These are phyloP conservation scores for Rhodotorula sp. DNA, from an alignment of 1,284 basidiomycete species.

Conservation along the genomic window DNA sequence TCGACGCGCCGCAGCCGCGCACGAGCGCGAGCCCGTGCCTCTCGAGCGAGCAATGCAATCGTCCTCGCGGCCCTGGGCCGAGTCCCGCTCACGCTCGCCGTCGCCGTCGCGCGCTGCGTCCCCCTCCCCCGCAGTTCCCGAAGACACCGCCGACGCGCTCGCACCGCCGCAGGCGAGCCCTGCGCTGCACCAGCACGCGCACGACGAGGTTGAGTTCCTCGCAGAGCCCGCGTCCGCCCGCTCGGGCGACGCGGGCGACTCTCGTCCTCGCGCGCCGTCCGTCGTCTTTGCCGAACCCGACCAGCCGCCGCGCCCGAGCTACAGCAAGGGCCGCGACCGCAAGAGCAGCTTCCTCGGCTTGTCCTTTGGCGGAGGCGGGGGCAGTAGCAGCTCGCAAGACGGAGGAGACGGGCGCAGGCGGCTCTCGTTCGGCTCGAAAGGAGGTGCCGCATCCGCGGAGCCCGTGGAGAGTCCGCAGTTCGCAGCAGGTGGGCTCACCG, in stretches of 20 bases:
- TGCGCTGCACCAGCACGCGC: not conserved
- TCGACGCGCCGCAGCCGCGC: too few relatives aligned
- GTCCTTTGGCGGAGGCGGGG: constrained; percentile 7
- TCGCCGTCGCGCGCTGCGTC: too few relatives aligned
- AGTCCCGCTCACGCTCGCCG: too few relatives aligned
- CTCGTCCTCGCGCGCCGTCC: not conserved
- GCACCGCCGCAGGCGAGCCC: constrained; percentile 5
- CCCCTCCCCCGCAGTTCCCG: not conserved
- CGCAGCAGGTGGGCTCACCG: not conserved
- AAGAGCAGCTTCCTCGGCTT: constrained; percentile 30
- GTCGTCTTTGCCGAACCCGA: constrained; percentile 16
- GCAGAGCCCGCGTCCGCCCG: not conserved
- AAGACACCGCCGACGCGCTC: constrained; percentile 6
- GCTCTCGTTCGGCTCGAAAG: constrained; percentile 6
- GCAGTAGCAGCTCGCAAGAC: not conserved
- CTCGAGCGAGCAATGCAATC: too few relatives aligned
- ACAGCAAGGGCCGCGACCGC: constrained; percentile 2
- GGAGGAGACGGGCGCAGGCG: not conserved
- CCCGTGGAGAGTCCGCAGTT: not conserved
- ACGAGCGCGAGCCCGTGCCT: too few relatives aligned
- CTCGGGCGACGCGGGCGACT: not conserved
- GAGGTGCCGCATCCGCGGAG: not conserved
- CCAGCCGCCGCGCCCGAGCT: not conserved
- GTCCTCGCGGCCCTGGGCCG: too few relatives aligned
- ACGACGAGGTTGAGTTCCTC: constrained; percentile 10